These are phyloP conservation scores for Ogataea thermomethanolica DNA, from an alignment of 805 yeast genomes.

Conservation along the genomic window DNA sequence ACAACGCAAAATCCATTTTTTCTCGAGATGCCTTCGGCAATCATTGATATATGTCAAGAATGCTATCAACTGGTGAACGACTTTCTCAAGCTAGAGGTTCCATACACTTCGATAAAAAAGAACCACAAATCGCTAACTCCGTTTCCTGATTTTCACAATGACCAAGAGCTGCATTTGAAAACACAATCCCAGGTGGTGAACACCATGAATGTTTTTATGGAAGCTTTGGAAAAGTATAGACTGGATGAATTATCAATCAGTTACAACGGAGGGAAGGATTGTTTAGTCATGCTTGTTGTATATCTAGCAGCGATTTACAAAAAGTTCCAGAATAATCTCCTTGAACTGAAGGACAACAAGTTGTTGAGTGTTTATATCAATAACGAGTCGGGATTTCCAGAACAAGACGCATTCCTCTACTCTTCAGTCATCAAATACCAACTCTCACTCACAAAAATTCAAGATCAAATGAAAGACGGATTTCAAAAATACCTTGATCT, in stretches of 20 bases:
- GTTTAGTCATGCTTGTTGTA: constrained; percentile 80
- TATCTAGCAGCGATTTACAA: constrained; percentile 53
- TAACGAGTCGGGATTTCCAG: constrained; percentile 67
- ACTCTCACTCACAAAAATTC: constrained; percentile 44
- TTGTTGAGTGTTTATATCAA: constrained; percentile 66
- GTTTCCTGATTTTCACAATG: constrained; percentile 17
- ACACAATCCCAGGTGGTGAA: constrained; percentile 27
- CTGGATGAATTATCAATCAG: constrained; percentile 66
- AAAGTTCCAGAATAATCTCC: constrained; percentile 16
- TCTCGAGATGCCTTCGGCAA: constrained; percentile 12
- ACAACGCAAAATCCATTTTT: not conserved
- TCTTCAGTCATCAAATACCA: constrained; percentile 52
- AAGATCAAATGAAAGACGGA: constrained; percentile 59
- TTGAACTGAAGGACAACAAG: constrained; percentile 22
- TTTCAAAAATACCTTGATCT: constrained; percentile 55
- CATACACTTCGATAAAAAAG: constrained; percentile 8
- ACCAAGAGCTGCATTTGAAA: constrained; percentile 11
- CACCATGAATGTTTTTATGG: constrained; percentile 19
- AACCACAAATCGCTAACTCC: constrained; percentile 4
- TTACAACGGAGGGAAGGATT: constrained; percentile 96
- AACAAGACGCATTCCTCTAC: constrained; percentile 63
- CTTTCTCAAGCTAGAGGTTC: constrained; percentile 14
- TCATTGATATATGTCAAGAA: constrained; percentile 23
- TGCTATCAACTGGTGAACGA: constrained; percentile 17
- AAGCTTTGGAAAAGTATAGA: constrained; percentile 21